Base-by-base conservation (phyloP, 2,329 filamentous ascomycete genomes). In the Pestalotiopsis sp. region DNA sequence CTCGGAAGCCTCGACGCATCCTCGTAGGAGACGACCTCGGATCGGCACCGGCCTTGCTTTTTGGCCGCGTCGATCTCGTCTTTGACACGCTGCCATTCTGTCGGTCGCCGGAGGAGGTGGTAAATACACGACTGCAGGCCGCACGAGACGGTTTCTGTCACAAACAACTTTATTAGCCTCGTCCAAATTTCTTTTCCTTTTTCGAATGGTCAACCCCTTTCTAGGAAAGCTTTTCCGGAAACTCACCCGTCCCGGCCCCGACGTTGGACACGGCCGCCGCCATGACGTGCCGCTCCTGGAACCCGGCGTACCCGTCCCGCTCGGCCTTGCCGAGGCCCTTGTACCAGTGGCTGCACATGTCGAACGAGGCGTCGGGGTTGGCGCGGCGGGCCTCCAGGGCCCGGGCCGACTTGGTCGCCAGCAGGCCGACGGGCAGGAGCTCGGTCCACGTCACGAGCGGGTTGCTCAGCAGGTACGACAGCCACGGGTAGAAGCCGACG, bases 391-490 rank as follows among this genome's bases (percentile, higher is more conserved):
- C 31, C 25, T 45, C 36, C 2, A 41, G 27, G 1, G 60, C 27
- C 12, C 36, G 11, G 17, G 36, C 20, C 11, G 60, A 38, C 12
- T 23, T 39, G 64, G 75, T 67, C 52, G 72, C 72, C 3, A 79
- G 41, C 60, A 75, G 73, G 58, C 73, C 75, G 73, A 73, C 74
- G 11, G 77, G 78, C 62, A 76, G 68, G 13, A 78, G 31, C 7
- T 68, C 69, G 12, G 76, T 72, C 66, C 72, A 74, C 3, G 75
- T 77, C 5, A 76, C 71, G 25, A 78, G 25, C 0, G 73, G 76
- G 66, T 80, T 80, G 49, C 69, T 70, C 3, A 79, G 68, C 14
- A 79, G 63, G 3, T 72, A 39, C n/a, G 72, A 65, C 59, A 75
- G 62, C 72, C 72, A 73, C 17, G 70, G 70, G 58, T 73, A 73